Evolutionary conservation across 2,329 filamentous ascomycete genomes (phyloP), one percentile per base, ranked within the genome.

Genomic region (Fusarium newnesense): DNA sequence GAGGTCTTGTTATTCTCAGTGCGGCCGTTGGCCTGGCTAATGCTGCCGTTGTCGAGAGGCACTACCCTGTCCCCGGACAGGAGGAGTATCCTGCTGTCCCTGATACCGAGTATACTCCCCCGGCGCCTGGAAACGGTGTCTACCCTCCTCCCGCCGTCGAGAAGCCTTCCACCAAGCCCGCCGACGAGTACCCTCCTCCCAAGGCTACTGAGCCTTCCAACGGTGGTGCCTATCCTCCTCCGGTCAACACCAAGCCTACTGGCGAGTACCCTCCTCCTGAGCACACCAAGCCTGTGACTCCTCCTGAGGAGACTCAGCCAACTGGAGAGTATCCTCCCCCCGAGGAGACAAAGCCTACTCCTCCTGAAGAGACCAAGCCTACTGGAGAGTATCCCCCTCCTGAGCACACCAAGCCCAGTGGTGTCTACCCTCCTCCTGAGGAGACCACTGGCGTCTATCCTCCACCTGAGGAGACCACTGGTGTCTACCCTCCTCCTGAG

Each of bases 11-110:
- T 30, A 56, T 74, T 43, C 21, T 74, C 56, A 52, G 72, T 62
- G 72, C 72, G n/a, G 72, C 72, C 36, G 56, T 74, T n/a, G 59
- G 72, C 72, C 36, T 74, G 28, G 69, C 72, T 32, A 74, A 74
- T 26, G 72, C 72, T 39, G 72, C 72, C 43, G 72, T 54, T 50
- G 68, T 74, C 52, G 53, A 74, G 64, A 60, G 54, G 46, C 34
- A 72, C 30, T 71, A 67, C 67, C 40, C 56, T 10, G 53, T 58
- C 28, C 67, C 71, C 7, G 66, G 56, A 8, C 58, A 44, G 42
- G 30, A 47, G 7, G 49, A 53, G 24, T 34, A 62, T 49, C 32
- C 64, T 19, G 15, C 64, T 11, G 64, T 61, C 15, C 56, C 56
- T 24, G 56, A 58, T n/a, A 28, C 50, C 67, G 21, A 64, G 24